These are phyloP conservation scores for Mucor racemosus DNA, from an alignment of 371 early-diverging fungal genomes.

Conservation along the genomic window DNA sequence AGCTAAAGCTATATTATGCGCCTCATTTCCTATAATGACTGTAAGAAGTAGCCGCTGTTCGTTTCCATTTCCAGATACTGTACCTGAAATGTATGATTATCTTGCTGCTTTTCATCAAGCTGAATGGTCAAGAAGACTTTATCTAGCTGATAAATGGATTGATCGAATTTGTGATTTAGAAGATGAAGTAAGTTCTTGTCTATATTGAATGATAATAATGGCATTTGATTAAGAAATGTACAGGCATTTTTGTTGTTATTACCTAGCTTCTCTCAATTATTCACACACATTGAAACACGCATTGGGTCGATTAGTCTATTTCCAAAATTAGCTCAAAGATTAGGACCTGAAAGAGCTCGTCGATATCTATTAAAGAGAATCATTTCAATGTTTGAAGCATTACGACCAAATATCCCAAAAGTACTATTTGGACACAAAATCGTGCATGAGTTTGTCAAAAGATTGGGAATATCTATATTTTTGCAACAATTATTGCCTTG, in stretches of 20 bases:
- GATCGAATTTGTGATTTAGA: constrained; percentile 64
- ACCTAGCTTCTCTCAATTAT: constrained; percentile 63
- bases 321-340: constrained; percentile 61
- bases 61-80: constrained; percentile 57
- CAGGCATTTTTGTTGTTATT: constrained; percentile 64
- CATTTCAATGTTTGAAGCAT: constrained; percentile 65
- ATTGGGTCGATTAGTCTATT: constrained; percentile 60
- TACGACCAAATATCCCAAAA: constrained; percentile 60
- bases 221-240: not conserved
- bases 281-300: constrained; percentile 57
- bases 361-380: constrained; percentile 61
- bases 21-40: constrained; percentile 56
- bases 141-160: constrained; percentile 64
- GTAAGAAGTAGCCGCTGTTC: constrained; percentile 47
- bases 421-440: constrained; percentile 49
- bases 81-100: constrained; percentile 69
- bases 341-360: constrained; percentile 62
- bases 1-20: constrained; percentile 58
- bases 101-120: constrained; percentile 62
- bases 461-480: constrained; percentile 61
- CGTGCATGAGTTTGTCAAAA: constrained; percentile 57
- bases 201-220: too few species aligned
- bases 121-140: constrained; percentile 54
- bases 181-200: constrained; percentile 45
- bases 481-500: constrained; percentile 67